Evolutionary conservation across 371 early-diverging fungal genomes (phyloP).

Genomic region (Mucor racemosus): DNA sequence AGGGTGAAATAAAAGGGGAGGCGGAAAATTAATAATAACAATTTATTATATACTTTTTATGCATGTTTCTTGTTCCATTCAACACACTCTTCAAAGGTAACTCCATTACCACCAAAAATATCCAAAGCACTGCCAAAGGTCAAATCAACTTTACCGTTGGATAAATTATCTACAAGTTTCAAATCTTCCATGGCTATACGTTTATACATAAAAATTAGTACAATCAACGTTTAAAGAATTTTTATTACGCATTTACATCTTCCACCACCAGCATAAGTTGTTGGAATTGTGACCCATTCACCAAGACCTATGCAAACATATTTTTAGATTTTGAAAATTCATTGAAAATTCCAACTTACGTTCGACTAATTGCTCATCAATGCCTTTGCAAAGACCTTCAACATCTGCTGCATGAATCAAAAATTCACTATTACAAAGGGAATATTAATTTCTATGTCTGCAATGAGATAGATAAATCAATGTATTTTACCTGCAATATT

Average conservation of each 20-base stretch:
- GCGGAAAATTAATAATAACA: constrained; percentile 22
- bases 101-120: constrained; percentile 92
- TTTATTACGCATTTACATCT: constrained; percentile 53
- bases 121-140: constrained; percentile 97
- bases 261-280: constrained; percentile 97
- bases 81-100: constrained; percentile 85
- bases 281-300: constrained; percentile 88
- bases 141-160: constrained; percentile 87
- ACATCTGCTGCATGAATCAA: constrained; percentile 98
- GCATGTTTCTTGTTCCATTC: constrained; percentile 65
- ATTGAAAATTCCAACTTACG: constrained; percentile 27
- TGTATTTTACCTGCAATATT: constrained; percentile 74
- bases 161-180: constrained; percentile 77
- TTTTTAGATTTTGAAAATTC: neutral
- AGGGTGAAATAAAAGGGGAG: neutral
- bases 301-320: constrained; percentile 58
- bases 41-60: constrained; percentile 5
- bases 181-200: constrained; percentile 74
- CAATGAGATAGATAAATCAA: neutral
- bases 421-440: constrained; percentile 73
- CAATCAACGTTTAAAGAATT: neutral
- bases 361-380: constrained; percentile 87
- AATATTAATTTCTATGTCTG: neutral
- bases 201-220: neutral
- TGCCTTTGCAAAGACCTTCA: constrained; percentile 94